Base-by-base conservation (phyloP, 441 rosid species). In the Metrosideros polymorpha region DNA sequence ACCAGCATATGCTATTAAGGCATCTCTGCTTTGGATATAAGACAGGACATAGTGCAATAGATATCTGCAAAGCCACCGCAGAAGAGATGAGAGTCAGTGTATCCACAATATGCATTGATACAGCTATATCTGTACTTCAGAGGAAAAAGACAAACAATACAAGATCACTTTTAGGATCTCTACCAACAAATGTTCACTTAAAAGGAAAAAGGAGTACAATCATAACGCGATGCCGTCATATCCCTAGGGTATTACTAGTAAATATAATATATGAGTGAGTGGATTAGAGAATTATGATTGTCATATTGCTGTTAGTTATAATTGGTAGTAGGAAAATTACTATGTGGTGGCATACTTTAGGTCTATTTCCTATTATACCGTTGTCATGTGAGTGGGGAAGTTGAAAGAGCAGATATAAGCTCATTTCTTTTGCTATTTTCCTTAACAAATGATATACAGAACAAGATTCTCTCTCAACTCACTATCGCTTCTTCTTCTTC, bases 21-120 rank as follows among this genome's bases (percentile, higher is more conserved):
- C 61, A 52, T 89, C 91, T 87, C 89, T 92, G 57, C 51, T 87
- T 85, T 89, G 92, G n/a, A 86, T 85, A 84, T 90, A 87, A 61
- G 94, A 91, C 71, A 93, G 90, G 87, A 94, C 90, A 90, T 98
- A 98, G 84, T 91, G 92, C 86, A 95, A 86, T 24, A 98, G 96
- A 87, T 90, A 98, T 85, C 99, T 96, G 96, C 90, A 86, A 84
- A 85, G 79, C 49, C 49, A 71, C 47, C 79, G 4, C 7, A 32
- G 45, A 71, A 71, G 47, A 71, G 79, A 71, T 39, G 79, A 71
- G 79, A 71, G 49, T 71, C 49, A 39, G 47, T 39, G 79, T 39
- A 71, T 71, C 3, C 27, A 71, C 79, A 71, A 71, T 39, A 71
- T 71, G n/a, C 47, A 71, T 71, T 22, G n/a, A 71, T 39, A 39